phyloP scores from a whole-genome alignment of 768 basidiomycete species.

The Trametes cinnabarina region DNA sequence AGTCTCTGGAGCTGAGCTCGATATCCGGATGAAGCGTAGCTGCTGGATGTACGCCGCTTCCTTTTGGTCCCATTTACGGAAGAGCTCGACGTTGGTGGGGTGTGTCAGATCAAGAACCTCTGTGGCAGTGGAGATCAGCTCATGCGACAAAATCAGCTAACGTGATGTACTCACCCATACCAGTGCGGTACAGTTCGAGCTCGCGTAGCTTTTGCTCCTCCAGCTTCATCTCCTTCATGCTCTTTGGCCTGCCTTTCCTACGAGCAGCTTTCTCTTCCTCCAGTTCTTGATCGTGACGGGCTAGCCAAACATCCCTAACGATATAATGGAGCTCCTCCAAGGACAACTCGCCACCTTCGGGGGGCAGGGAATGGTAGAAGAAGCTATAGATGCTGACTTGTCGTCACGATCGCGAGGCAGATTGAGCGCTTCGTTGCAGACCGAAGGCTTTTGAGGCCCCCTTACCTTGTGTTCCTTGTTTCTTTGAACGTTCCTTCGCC shows the following conservation, averaged over 20 bases:
- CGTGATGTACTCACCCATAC: constrained; percentile 57
- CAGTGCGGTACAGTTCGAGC: constrained; percentile 71
- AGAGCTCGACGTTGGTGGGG: constrained; percentile 62
- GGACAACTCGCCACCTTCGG: constrained; percentile 50
- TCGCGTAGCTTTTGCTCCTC: constrained; percentile 73
- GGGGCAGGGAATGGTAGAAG: constrained; percentile 70
- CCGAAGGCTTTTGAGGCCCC: not conserved
- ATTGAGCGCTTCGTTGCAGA: not conserved
- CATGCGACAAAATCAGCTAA: not conserved
- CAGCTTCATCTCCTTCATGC: constrained; percentile 58
- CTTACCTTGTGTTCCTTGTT: constrained; percentile 54
- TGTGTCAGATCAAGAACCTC: constrained; percentile 83
- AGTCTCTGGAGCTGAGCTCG: constrained; percentile 47
- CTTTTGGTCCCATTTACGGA: constrained; percentile 76
- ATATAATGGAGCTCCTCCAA: constrained; percentile 66
- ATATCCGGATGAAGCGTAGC: constrained; percentile 76
- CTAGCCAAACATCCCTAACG: constrained; percentile 67
- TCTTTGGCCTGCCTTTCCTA: constrained; percentile 76
- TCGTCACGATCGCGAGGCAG: not conserved
- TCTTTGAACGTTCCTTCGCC: constrained; percentile 54
- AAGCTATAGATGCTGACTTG: constrained; percentile 72
- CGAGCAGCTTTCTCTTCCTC: constrained; percentile 58
- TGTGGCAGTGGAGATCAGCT: constrained; percentile 32
- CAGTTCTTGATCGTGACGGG: constrained; percentile 66
- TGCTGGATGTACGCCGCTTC: constrained; percentile 68